Evolutionary conservation across 2,329 filamentous ascomycete species (phyloP).

Genomic region (Chalara sp.): DNA sequence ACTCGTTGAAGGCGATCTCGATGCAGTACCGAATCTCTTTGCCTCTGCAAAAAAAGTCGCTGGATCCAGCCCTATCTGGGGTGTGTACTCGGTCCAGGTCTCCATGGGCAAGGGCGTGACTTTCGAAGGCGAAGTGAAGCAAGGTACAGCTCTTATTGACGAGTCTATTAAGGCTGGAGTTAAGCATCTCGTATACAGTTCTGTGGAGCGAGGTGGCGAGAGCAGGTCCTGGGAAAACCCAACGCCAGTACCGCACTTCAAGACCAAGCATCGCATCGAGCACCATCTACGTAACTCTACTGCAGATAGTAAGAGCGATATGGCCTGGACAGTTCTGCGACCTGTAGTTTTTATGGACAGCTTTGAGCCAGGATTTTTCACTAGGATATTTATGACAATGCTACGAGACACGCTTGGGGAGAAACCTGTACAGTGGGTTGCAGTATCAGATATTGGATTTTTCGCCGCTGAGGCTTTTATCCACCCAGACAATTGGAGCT

Average conservation of each 20-base stretch:
- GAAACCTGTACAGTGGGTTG: constrained; percentile 28
- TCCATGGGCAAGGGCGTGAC: constrained; percentile 30
- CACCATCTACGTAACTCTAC: too few species aligned
- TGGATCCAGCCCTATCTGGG: constrained; percentile 34
- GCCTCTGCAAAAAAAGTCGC: constrained; percentile 33
- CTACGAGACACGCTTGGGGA: constrained; percentile 31
- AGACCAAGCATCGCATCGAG: constrained; percentile 47
- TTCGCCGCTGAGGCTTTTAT: constrained; percentile 30
- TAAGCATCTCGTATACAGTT: constrained; percentile 55
- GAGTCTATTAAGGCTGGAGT: constrained; percentile 47
- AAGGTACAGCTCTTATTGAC: constrained; percentile 48
- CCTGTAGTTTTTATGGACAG: constrained; percentile 50
- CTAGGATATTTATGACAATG: constrained; percentile 15
- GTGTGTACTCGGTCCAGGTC: constrained; percentile 43
- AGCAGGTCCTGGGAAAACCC: constrained; percentile 41
- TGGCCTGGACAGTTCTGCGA: constrained; percentile 48
- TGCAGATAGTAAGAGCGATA: constrained; percentile 14
- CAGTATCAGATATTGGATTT: constrained; percentile 31
- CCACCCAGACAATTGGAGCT: constrained; percentile 24
- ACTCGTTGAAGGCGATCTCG: constrained; percentile 47
- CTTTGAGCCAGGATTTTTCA: constrained; percentile 15
- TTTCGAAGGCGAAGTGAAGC: constrained; percentile 30
- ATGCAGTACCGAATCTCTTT: constrained; percentile 40
- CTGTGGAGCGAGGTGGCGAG: constrained; percentile 53
- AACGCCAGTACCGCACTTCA: constrained; percentile 48